Base-by-base conservation (phyloP, 257 asterid genomes). In the Thymus quinquecostatus region DNA sequence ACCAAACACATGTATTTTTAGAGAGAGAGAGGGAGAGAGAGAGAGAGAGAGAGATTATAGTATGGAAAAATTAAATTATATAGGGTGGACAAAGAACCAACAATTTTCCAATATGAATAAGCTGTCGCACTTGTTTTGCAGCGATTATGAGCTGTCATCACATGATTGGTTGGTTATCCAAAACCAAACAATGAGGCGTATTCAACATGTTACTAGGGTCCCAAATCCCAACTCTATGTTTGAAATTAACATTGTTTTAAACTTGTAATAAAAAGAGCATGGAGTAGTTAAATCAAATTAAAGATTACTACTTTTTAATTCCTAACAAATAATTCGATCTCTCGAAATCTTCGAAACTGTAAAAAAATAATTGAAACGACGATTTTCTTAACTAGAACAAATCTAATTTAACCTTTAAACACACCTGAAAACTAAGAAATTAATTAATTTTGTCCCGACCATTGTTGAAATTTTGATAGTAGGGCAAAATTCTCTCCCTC, bases 151-250 rank as follows among this genome's bases (percentile, higher is more conserved):
- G 14, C 61, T 66, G 74, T 60, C 66, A 64, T 55, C 54, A 70
- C 80, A 76, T 70, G 51, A 76, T 76, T 65, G 71, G 50, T 56
- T 48, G 49, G 55, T 53, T 68, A 30, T 75, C 69, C 38, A n/a
- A 13, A 38, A 21, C 53, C 55, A 11, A 12, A 49, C 64, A 56
- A 40, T 56, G 45, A 12, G 33, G 56, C 21, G 21, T 69, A 29
- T 41, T 29, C 38, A 38, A 27, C 29, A 5, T 68, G 41, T 11
- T 53, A 34, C 27, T 40, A 27, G 10, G 53, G 63, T 40, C 64
- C 55, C 51, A 29, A 36, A 30, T 40, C 51, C 55, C 41, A 12
- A 36, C n/a, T 43, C 62, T 21, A 14, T 36, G 40, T 36, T 36
- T 36, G 40, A 51, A 21, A 21, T 21, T 21, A 21, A 54, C 27